These are phyloP conservation scores for Blastobotrys serpentis DNA, from an alignment of 1,139 yeast genomes.

Conservation along the genomic window DNA sequence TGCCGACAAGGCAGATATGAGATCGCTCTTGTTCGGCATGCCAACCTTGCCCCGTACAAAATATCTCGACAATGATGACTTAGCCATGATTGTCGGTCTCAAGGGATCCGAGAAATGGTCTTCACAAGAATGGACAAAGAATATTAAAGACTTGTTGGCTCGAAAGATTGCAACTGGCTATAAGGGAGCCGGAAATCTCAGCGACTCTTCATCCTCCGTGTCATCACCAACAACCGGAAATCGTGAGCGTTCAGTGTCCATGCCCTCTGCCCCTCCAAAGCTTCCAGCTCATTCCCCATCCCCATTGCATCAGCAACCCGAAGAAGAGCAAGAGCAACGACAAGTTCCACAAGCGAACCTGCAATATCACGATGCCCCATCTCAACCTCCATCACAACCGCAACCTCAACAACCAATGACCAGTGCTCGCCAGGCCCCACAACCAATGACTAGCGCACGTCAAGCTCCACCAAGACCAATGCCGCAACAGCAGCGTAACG, in stretches of 20 bases:
- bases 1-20: slow-evolving; percentile 79
- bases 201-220: too few species aligned
- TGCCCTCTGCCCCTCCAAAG: slow-evolving; percentile 6
- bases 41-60: slow-evolving; percentile 89
- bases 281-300: slow-evolving; percentile 1
- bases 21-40: slow-evolving; percentile 81
- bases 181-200: slow-evolving; percentile 66
- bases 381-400: neutral
- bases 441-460: neutral
- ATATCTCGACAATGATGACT: slow-evolving; percentile 64
- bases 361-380: neutral
- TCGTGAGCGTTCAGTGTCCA: slow-evolving; percentile 1
- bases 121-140: slow-evolving; percentile 63
- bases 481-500: neutral
- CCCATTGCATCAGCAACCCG: neutral
- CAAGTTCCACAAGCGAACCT: slow-evolving; percentile 1
- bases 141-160: slow-evolving; percentile 62
- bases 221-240: neutral
- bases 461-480: neutral
- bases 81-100: slow-evolving; percentile 45
- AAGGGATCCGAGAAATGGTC: slow-evolving; percentile 57
- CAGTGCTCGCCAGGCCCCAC: slow-evolving; percentile 1
- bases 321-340: neutral
- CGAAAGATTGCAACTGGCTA: slow-evolving; percentile 70
- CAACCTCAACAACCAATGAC: neutral